Evolutionary conservation across 345 rosid genomes (phyloP), one percentile per base, ranked within the genome.

Genomic region (Kernera saxatilis): DNA sequence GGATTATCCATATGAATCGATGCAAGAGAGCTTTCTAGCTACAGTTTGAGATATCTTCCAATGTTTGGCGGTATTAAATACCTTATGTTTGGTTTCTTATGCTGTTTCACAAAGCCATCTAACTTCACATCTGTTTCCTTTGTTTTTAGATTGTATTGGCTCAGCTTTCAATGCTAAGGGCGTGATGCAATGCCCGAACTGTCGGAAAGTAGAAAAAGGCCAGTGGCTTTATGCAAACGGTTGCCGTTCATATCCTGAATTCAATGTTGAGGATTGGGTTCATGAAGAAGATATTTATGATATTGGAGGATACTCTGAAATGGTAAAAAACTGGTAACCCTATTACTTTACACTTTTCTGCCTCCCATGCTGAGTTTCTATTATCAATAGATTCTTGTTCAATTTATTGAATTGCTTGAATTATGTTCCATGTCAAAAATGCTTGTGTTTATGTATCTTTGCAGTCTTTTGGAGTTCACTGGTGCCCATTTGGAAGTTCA

Each of bases 151-250:
- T 74, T 94, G 99, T 78, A 94, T 94, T 65, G 99, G 99, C 41
- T 94, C 99, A 44, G 99, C 99, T 9, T 94, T 94, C 83, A 94
- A 94, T 79, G 78, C 81, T 53, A 94, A 94, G 82, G 99, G 99
- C 2, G 83, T 87, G 14, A 94, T 94, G 99, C 98, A 95, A 61
- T 95, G 99, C 83, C 99, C 99, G 2, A 95, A 89, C 75, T 95
- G 99, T 73, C 88, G 98, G 39, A 91, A 91, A 85, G 81, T 90
- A 75, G 99, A 95, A 71, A 95, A 91, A 82, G 99, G 99, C 44
- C 97, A 91, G 69, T 94, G 99, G 99, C 99, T 94, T 58, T 95
- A 82, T 64, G 96, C 96, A 33, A 88, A 86, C 53, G 93, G 93
- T 62, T 77, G 82, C 33, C 92, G 90, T 54, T 81, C 99, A 5